A percentile compares a stretch with the other conserved stretches of the same genome.
Conservation (phyloP, 1,139 yeast species). For the Candida tetrigidarum region DNA sequence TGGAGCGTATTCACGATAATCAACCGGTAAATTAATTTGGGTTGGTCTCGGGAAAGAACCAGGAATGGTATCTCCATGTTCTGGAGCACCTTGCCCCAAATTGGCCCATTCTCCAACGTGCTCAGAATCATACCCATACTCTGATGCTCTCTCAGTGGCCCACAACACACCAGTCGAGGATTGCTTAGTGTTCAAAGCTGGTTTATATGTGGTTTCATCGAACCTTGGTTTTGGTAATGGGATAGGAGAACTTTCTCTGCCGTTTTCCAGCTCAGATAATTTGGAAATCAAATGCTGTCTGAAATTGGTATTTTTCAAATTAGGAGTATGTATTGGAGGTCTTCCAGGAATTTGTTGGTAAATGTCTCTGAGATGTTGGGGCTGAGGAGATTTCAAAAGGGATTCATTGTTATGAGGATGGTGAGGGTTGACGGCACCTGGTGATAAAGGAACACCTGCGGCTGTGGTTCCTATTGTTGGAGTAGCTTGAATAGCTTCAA, state of each 20-base stretch:
- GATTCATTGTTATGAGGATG: constrained; percentile 9
- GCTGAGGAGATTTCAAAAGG: constrained; percentile 14
- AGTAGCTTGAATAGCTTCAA: constrained; percentile 33
- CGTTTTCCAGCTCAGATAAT: constrained; percentile 37
- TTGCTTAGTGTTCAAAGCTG: constrained; percentile 65
- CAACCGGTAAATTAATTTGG: constrained; percentile 53
- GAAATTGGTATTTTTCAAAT: constrained; percentile 15
- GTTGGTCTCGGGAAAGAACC: constrained; percentile 66
- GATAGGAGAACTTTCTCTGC: constrained; percentile 50
- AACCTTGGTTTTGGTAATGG: constrained; percentile 55
- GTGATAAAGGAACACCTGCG: background rate
- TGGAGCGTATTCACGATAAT: constrained; percentile 64
- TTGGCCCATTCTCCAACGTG: constrained; percentile 63
- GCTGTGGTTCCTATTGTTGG: constrained; percentile 6
- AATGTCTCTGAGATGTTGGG: constrained; percentile 15
- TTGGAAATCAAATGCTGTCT: constrained; percentile 31
- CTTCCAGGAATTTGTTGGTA: constrained; percentile 17
- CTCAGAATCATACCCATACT: constrained; percentile 56
- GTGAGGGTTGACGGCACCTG: constrained; percentile 1
- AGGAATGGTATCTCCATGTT: constrained; percentile 63
- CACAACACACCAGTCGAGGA: constrained; percentile 72
- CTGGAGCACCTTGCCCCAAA: constrained; percentile 75
- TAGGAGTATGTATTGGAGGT: constrained; percentile 20
- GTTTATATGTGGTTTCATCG: constrained; percentile 52
- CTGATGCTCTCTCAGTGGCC: constrained; percentile 70